Percentiles rank a stretch among this genome's conserved stretches.
phyloP scores from a whole-genome alignment of 208 protist species.

The Phytomonas sp. region DNA sequence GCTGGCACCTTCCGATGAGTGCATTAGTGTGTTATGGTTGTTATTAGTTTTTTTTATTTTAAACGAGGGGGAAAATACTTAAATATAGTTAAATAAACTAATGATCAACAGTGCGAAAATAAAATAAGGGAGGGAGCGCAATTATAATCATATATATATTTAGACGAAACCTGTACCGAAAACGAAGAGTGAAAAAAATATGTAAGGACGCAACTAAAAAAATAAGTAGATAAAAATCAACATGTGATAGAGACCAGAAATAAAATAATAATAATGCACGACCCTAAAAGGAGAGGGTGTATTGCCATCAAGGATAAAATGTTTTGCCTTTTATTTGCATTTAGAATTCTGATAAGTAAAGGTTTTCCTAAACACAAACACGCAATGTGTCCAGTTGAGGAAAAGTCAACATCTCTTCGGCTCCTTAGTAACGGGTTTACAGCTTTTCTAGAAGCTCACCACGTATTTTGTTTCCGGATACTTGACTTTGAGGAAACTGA shows the following conservation, averaged over 20 bases:
- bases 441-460: too few relatives aligned
- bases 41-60: background rate
- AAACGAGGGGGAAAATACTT: background rate
- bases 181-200: background rate
- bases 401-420: too few relatives aligned
- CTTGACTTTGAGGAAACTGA: too few relatives aligned
- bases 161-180: background rate
- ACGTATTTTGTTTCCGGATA: too few relatives aligned
- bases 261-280: background rate
- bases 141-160: background rate
- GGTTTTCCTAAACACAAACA: background rate
- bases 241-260: background rate
- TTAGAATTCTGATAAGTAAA: background rate
- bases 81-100: background rate
- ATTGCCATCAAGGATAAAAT: background rate
- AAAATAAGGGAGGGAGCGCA: background rate
- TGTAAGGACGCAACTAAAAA: background rate
- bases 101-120: background rate
- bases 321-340: background rate
- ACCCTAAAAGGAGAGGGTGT: background rate
- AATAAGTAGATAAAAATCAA: constrained; percentile 12
- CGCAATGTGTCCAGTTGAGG: background rate
- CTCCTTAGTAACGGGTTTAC: too few relatives aligned
- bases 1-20: constrained; percentile 77
- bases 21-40: constrained; percentile 21